phyloP scores from a whole-genome alignment of 345 rosid species.

The Dimocarpus longan region DNA sequence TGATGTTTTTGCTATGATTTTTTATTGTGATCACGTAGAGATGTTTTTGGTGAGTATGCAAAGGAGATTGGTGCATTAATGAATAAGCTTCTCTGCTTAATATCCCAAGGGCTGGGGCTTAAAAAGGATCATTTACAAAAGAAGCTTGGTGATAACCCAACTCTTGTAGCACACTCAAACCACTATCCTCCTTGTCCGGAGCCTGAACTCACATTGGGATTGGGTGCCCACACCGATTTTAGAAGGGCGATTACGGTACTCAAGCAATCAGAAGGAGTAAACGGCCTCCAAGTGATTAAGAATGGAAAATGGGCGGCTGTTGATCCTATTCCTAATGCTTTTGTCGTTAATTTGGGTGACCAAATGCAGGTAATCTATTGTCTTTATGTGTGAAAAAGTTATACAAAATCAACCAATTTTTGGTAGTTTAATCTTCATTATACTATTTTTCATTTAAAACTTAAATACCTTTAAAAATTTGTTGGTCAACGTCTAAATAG shows the following conservation, averaged over 20 bases:
- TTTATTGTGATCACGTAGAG: neutral
- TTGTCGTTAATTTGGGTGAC: conserved; percentile 31
- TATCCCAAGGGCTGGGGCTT: conserved; percentile 30
- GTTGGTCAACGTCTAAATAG: too few relatives aligned
- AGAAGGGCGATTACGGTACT: conserved; percentile 19
- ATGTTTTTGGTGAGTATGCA: conserved; percentile 21
- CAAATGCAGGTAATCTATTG: conserved; percentile 23
- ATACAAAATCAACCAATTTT: too few relatives aligned
- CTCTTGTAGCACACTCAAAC: conserved; percentile 13
- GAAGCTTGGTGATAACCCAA: conserved; percentile 12
- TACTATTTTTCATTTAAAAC: too few relatives aligned
- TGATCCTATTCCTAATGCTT: conserved; percentile 22
- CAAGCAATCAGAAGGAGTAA: conserved; percentile 22
- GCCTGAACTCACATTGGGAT: conserved; percentile 30
- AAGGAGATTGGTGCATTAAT: conserved; percentile 26
- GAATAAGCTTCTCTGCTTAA: conserved; percentile 23
- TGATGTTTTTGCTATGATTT: neutral
- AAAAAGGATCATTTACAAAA: conserved; percentile 2
- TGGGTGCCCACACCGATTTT: conserved; percentile 24
- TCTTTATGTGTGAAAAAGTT: neutral
- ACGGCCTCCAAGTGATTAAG: conserved; percentile 32
- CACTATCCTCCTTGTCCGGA: conserved; percentile 33
- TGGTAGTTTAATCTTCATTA: too few relatives aligned
- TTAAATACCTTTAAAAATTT: too few relatives aligned
- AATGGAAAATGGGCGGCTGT: conserved; percentile 32